Percentiles rank a stretch among this genome's conserved stretches.
These are phyloP conservation scores for Ganoderma sp. DNA, from an alignment of 1,284 basidiomycete species.

Conservation along the genomic window DNA sequence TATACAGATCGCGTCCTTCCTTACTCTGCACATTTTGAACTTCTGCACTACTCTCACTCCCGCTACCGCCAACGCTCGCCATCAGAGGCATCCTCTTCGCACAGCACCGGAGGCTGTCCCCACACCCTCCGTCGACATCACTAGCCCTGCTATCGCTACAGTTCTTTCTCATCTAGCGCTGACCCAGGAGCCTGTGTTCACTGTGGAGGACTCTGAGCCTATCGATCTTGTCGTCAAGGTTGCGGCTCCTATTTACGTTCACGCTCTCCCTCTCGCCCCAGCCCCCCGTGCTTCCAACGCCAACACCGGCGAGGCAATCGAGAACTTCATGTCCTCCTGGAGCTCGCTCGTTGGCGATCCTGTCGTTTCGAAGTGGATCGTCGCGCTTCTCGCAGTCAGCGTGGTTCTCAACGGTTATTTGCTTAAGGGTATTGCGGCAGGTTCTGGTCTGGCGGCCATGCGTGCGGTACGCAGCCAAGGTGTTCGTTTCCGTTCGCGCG, in stretches of 20 bases:
- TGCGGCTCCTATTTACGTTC: constrained; percentile 68
- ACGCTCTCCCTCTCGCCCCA: constrained; percentile 48
- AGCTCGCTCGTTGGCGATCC: constrained; percentile 95
- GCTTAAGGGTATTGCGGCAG: constrained; percentile 76
- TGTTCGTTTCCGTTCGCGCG: constrained; percentile 40
- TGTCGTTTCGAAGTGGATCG: constrained; percentile 95
- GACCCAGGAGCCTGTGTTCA: constrained; percentile 42
- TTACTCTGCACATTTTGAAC: constrained; percentile 90
- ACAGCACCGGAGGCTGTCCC: constrained; percentile 40
- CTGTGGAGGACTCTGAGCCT: constrained; percentile 33
- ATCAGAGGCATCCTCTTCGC: constrained; percentile 42
- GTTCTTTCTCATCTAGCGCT: constrained; percentile 66
- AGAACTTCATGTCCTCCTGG: constrained; percentile 94
- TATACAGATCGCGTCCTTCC: constrained; percentile 79
- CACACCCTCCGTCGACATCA: constrained; percentile 65
- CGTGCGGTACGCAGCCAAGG: constrained; percentile 35
- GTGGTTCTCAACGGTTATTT: constrained; percentile 95
- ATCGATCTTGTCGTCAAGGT: constrained; percentile 73
- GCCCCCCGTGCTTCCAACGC: constrained; percentile 27
- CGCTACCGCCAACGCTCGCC: constrained; percentile 65
- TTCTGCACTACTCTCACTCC: constrained; percentile 91
- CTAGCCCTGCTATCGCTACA: constrained; percentile 61
- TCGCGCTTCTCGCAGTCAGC: constrained; percentile 85
- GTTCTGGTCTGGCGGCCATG: constrained; percentile 38
- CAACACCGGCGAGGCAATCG: constrained; percentile 54